Conservation (phyloP, 2,329 filamentous ascomycete species). For the Neonectria faginata region DNA sequence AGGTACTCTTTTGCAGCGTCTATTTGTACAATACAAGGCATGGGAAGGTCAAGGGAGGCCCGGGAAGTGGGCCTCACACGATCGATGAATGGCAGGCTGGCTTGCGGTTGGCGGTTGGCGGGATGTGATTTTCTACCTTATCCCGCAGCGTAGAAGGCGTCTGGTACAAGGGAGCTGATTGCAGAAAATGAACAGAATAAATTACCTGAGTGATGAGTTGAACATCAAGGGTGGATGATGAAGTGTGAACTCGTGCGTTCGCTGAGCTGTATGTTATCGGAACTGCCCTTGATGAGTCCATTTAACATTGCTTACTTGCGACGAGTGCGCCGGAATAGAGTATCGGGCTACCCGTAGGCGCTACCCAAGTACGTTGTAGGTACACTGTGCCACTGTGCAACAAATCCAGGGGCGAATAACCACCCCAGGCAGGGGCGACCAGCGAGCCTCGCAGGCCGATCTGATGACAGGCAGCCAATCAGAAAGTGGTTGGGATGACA, state of each 20-base stretch:
- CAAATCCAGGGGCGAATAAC: constrained; percentile 24
- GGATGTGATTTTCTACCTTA: constrained; percentile 10
- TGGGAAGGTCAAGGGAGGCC: constrained; percentile 17
- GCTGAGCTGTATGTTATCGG: neutral
- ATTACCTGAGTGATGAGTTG: neutral
- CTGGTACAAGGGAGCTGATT: constrained; percentile 31
- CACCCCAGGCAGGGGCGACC: constrained; percentile 8
- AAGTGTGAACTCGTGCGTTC: neutral
- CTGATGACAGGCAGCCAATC: constrained; percentile 42
- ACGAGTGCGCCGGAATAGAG: neutral
- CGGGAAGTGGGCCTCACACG: neutral
- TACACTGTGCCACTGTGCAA: constrained; percentile 1
- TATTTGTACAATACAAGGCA: constrained; percentile 40
- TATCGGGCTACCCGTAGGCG: constrained; percentile 6
- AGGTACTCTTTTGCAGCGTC: constrained; percentile 16
- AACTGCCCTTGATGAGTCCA: no score
- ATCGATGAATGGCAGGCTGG: constrained; percentile 11
- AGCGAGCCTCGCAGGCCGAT: constrained; percentile 10
- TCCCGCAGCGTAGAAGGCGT: constrained; percentile 39
- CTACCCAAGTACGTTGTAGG: neutral
- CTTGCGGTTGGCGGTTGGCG: constrained; percentile 14
- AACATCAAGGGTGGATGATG: neutral
- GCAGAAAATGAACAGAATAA: constrained; percentile 21
- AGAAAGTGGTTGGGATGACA: constrained; percentile 41
- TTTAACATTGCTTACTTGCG: no score